Conservation (phyloP, 768 basidiomycete genomes). For the Pleurotus tuber-regium region DNA sequence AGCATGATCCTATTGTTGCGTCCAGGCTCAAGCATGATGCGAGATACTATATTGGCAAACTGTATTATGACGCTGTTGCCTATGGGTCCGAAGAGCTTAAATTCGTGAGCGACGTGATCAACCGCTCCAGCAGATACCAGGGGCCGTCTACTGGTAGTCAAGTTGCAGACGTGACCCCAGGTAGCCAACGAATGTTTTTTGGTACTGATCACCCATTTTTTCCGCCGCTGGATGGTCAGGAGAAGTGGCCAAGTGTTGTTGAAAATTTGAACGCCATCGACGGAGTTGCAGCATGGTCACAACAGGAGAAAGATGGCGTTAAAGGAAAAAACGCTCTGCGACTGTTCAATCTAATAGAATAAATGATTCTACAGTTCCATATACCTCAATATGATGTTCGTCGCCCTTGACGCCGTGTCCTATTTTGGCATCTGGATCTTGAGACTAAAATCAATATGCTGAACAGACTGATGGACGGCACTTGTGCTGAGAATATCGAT, state of each 20-base stretch:
- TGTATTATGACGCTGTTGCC: slow-evolving; percentile 86
- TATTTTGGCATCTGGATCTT: slow-evolving; percentile 78
- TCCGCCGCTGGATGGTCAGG: slow-evolving; percentile 65
- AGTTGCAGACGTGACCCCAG: slow-evolving; percentile 33
- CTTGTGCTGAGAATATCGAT: slow-evolving; percentile 95
- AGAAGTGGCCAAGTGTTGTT: slow-evolving; percentile 83
- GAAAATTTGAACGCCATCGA: slow-evolving; percentile 84
- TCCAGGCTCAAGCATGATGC: slow-evolving; percentile 77
- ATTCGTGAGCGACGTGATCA: slow-evolving; percentile 70
- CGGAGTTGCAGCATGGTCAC: slow-evolving; percentile 57
- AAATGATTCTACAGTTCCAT: slow-evolving; percentile 8
- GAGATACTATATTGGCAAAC: slow-evolving; percentile 75
- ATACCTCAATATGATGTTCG: slow-evolving; percentile 9
- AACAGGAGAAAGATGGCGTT: slow-evolving; percentile 61
- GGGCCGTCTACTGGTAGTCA: too few relatives aligned
- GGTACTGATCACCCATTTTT: slow-evolving; percentile 93
- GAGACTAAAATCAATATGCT: slow-evolving; percentile 94
- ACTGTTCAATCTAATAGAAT: slow-evolving; percentile 54
- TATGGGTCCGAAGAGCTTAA: slow-evolving; percentile 85
- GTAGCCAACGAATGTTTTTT: slow-evolving; percentile 67
- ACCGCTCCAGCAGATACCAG: slow-evolving; percentile 53
- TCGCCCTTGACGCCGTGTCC: slow-evolving; percentile 5
- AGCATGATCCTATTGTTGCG: slow-evolving; percentile 80
- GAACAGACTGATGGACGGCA: slow-evolving; percentile 86
- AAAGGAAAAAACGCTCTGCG: slow-evolving; percentile 70